These are phyloP conservation scores for Aspergillus awamori DNA, from an alignment of 2,329 filamentous ascomycete species.

Conservation along the genomic window DNA sequence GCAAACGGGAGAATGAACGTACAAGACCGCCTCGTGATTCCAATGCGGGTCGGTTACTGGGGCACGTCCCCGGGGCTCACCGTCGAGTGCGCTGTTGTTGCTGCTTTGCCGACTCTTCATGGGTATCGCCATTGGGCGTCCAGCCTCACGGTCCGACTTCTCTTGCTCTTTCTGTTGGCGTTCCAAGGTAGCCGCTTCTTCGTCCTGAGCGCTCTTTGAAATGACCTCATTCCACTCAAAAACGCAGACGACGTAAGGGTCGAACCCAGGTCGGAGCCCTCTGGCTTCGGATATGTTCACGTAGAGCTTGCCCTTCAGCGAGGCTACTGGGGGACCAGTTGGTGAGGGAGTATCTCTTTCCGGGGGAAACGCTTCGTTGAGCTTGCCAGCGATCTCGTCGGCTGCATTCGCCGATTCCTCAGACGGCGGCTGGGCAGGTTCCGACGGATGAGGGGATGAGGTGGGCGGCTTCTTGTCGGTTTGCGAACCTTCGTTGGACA, in stretches of 20 bases:
- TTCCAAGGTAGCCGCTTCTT: constrained; percentile 64
- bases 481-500: constrained; percentile 64
- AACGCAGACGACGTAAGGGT: constrained; percentile 94
- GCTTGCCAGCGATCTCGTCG: constrained; percentile 41
- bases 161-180: constrained; percentile 59
- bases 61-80: constrained; percentile 60
- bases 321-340: constrained; percentile 64
- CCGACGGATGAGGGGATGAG: constrained; percentile 26
- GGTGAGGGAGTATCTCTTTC: constrained; percentile 28
- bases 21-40: constrained; percentile 96
- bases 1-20: constrained; percentile 48
- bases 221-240: constrained; percentile 98
- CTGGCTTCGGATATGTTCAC: constrained; percentile 87
- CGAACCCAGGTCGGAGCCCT: constrained; percentile 76
- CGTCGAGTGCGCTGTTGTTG: constrained; percentile 80
- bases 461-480: constrained; percentile 36
- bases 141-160: constrained; percentile 77
- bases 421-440: constrained; percentile 20
- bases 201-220: constrained; percentile 75
- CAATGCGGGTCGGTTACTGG: constrained; percentile 83
- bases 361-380: constrained; percentile 40
- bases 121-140: constrained; percentile 87
- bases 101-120: constrained; percentile 97
- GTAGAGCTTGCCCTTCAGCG: constrained; percentile 82
- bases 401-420: constrained; percentile 33